phyloP scores from a whole-genome alignment of 805 yeast species.

The Starmerella sirachaensis region DNA sequence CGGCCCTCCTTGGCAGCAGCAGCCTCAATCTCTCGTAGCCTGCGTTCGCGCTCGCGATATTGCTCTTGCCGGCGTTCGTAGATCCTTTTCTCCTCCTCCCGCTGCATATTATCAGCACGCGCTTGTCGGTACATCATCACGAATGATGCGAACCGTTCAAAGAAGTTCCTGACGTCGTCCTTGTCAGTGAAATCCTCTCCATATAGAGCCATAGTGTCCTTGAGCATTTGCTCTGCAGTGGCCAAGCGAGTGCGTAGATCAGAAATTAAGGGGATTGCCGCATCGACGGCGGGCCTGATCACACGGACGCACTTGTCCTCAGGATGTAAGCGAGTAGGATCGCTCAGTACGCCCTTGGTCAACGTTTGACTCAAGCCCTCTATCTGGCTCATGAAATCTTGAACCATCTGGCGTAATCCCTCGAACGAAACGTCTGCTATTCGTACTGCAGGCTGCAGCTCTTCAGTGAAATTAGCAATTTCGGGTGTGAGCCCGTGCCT shows the following conservation, averaged over 20 bases:
- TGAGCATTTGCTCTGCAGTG: conserved; percentile 52
- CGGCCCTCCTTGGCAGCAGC: conserved; percentile 17
- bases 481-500: conserved; percentile 68
- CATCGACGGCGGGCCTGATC: conserved; percentile 56
- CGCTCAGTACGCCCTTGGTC: conserved; percentile 75
- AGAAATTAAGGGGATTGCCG: conserved; percentile 60
- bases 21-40: conserved; percentile 19
- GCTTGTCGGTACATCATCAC: conserved; percentile 69
- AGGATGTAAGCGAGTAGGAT: conserved; percentile 68
- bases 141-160: conserved; percentile 69
- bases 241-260: conserved; percentile 52
- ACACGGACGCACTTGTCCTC: conserved; percentile 55
- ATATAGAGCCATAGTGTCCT: conserved; percentile 61
- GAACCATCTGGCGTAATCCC: conserved; percentile 63
- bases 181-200: conserved; percentile 81
- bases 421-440: conserved; percentile 73
- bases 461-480: conserved; percentile 60
- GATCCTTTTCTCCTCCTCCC: conserved; percentile 71
- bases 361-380: conserved; percentile 62
- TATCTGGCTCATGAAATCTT: conserved; percentile 46
- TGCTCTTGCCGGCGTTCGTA: conserved; percentile 61
- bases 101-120: conserved; percentile 59
- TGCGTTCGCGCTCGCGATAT: conserved; percentile 15
- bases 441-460: conserved; percentile 43
- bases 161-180: conserved; percentile 55